phyloP scores from a whole-genome alignment of 2,329 filamentous ascomycete genomes.

The Diaporthe sp. region DNA sequence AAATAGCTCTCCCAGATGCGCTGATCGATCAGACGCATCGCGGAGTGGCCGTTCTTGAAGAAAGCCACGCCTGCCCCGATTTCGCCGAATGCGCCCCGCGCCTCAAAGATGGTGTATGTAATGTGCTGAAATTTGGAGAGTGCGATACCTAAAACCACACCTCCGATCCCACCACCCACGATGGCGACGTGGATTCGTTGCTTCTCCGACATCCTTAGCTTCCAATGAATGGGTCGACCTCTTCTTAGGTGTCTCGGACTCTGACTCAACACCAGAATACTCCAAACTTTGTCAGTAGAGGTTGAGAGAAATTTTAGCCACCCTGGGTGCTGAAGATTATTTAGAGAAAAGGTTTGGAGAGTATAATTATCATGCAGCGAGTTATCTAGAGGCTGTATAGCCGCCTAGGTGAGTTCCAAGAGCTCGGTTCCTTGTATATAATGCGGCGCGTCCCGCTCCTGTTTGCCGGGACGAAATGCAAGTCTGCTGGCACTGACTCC shows the following conservation, averaged over 20 bases:
- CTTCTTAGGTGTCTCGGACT: not conserved
- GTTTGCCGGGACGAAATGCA: not conserved
- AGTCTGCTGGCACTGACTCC: not conserved
- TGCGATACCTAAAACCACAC: conserved; percentile 11
- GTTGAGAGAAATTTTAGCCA: not conserved
- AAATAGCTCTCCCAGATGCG: conserved; percentile 27
- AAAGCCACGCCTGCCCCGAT: conserved; percentile 26
- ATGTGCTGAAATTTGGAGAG: conserved; percentile 24
- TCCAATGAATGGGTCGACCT: not conserved
- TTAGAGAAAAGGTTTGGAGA: not conserved
- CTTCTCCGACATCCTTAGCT: not conserved
- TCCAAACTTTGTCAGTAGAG: not conserved
- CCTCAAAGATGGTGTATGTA: conserved; percentile 20
- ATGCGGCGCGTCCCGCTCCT: not conserved
- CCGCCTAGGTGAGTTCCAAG: not conserved
- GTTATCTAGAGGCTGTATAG: not conserved
- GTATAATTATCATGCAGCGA: not conserved
- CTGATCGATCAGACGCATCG: conserved; percentile 19
- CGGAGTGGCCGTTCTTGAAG: conserved; percentile 17
- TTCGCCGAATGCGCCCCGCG: conserved; percentile 15
- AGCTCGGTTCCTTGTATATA: not conserved
- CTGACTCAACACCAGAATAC: not conserved
- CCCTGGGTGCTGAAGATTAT: not conserved
- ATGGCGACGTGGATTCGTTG: conserved; percentile 19
- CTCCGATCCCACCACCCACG: conserved; percentile 23